These are phyloP conservation scores for Straminergon stramineum DNA, from an alignment of 225 moss, liverwort and hornwort species.

Conservation along the genomic window DNA sequence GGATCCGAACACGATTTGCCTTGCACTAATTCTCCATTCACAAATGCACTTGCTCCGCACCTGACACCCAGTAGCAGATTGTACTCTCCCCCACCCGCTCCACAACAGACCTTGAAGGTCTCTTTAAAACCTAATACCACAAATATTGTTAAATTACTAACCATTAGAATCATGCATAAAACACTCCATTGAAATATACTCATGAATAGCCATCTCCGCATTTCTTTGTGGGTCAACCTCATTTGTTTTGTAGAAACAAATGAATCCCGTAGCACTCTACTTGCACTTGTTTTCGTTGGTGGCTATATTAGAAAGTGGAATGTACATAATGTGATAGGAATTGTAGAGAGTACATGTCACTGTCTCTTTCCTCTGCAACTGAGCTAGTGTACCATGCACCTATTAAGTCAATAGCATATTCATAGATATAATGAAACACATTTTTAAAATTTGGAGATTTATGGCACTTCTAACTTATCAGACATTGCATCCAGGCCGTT, in stretches of 20 bases:
- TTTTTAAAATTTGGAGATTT: background rate
- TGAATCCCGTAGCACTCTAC: background rate
- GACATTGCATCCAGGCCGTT: background rate
- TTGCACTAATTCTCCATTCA: slow-evolving; percentile 4
- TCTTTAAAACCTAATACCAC: slow-evolving; percentile 43
- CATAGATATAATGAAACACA: too few relatives aligned
- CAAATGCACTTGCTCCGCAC: slow-evolving; percentile 20
- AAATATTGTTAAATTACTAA: background rate
- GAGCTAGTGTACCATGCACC: background rate
- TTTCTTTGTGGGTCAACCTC: background rate
- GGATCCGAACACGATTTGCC: slow-evolving; percentile 31
- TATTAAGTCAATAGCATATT: background rate
- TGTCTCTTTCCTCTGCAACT: background rate
- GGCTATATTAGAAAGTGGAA: background rate
- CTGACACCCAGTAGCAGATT: background rate
- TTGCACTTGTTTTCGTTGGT: background rate
- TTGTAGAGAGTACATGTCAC: background rate
- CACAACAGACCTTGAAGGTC: slow-evolving; percentile 42
- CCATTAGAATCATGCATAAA: background rate
- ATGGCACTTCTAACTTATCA: background rate
- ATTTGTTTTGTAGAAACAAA: background rate
- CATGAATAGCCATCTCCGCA: background rate
- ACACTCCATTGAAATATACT: background rate
- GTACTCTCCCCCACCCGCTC: slow-evolving; percentile 29
- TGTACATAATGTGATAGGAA: too few relatives aligned